A percentile compares a stretch with the other conserved stretches of the same genome.
phyloP scores from a whole-genome alignment of 116 monocot genomes.

The Trichopus zeylanicus region DNA sequence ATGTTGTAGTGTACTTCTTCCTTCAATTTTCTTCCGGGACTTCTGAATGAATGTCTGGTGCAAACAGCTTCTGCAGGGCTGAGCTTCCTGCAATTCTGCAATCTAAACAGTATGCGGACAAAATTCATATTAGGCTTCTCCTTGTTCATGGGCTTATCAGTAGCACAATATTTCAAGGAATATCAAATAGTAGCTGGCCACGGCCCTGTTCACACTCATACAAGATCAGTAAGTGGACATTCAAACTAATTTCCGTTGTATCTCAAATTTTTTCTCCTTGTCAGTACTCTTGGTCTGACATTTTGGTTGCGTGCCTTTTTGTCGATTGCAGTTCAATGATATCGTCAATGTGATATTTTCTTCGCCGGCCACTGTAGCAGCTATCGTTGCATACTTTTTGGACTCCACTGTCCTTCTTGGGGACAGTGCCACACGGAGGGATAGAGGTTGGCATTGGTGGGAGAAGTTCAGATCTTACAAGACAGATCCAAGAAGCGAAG shows the following conservation, averaged over 20 bases:
- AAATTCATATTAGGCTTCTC: constrained; percentile 85
- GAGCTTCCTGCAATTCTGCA: constrained; percentile 82
- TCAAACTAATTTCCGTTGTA: too few relatives aligned
- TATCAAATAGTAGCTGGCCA: constrained; percentile 39
- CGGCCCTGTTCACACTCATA: constrained; percentile 58
- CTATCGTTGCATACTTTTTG: constrained; percentile 63
- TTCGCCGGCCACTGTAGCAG: constrained; percentile 65
- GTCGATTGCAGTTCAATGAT: constrained; percentile 67
- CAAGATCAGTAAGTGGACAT: constrained; percentile 38
- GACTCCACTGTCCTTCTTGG: constrained; percentile 41
- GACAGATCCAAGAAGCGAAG: constrained; percentile 63
- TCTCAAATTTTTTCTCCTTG: too few relatives aligned
- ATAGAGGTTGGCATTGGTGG: constrained; percentile 92
- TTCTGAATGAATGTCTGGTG: constrained; percentile 3
- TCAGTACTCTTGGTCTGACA: too few relatives aligned
- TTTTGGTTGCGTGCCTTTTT: background rate
- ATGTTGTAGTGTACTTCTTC: too few relatives aligned
- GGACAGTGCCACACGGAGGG: constrained; percentile 31
- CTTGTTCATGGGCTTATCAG: constrained; percentile 79
- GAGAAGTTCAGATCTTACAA: constrained; percentile 62
- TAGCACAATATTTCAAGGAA: constrained; percentile 73
- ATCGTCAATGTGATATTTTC: constrained; percentile 79
- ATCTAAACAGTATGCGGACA: constrained; percentile 71
- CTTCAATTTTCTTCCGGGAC: too few relatives aligned
- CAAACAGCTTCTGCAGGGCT: constrained; percentile 79